A percentile compares a stretch with the other conserved stretches of the same genome.
Conservation (phyloP, 78 protist genomes). For the Dictyostelium brefeldianum region DNA sequence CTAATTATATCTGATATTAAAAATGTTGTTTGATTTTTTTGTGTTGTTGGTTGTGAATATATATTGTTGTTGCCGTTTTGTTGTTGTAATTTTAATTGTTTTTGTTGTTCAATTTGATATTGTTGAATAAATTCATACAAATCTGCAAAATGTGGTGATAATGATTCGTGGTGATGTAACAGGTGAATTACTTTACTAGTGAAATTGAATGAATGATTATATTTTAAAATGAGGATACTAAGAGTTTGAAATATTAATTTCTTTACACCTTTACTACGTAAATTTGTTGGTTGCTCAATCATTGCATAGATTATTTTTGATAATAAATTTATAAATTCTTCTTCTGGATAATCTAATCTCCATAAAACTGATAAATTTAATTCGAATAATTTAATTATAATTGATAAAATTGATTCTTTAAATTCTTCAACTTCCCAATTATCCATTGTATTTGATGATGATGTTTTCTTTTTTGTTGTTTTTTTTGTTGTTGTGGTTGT, state of each 20-base stretch:
- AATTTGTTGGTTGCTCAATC: constrained; percentile 20
- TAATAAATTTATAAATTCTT: constrained; percentile 14
- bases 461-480: not conserved
- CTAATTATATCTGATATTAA: constrained; percentile 10
- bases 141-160: not conserved
- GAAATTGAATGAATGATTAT: constrained; percentile 5
- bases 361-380: constrained; percentile 27
- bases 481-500: not conserved
- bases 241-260: constrained; percentile 10
- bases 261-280: constrained; percentile 15
- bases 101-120: not conserved
- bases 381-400: not conserved
- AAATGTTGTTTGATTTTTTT: not conserved
- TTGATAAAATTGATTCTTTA: not conserved
- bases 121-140: not conserved
- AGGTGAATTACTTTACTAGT: not conserved
- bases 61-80: not conserved
- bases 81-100: not conserved
- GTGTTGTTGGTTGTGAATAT: not conserved
- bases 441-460: not conserved
- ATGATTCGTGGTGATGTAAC: not conserved
- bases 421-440: not conserved
- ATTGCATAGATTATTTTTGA: constrained; percentile 10
- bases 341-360: constrained; percentile 48
- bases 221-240: not conserved